Conservation (phyloP, 139 green algal genomes). For the Coelastrella sp. region DNA sequence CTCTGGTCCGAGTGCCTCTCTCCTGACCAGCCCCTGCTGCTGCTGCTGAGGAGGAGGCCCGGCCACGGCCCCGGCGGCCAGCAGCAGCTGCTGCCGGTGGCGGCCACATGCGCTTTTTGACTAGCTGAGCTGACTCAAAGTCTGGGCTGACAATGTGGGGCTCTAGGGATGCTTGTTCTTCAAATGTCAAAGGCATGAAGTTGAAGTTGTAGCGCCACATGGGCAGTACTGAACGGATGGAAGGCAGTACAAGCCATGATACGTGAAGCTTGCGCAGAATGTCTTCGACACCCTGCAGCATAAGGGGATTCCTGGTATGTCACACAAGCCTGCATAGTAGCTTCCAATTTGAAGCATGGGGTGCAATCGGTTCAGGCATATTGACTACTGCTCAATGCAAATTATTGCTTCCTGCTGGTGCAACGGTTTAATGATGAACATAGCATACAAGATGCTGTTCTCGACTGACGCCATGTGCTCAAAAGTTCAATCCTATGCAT, state of each 20-base stretch:
- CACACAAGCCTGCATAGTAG: too few relatives aligned
- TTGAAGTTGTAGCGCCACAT: conserved; percentile 79
- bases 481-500: too few relatives aligned
- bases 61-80: neutral
- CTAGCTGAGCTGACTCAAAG: conserved; percentile 36
- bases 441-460: too few relatives aligned
- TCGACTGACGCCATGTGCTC: too few relatives aligned
- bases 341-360: too few relatives aligned
- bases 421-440: too few relatives aligned
- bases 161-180: conserved; percentile 55
- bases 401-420: too few relatives aligned
- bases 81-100: neutral
- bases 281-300: conserved; percentile 63
- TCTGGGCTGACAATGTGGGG: conserved; percentile 46
- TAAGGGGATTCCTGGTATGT: too few relatives aligned
- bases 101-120: conserved; percentile 51
- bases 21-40: too few relatives aligned
- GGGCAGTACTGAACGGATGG: conserved; percentile 59
- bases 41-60: neutral
- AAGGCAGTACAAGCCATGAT: conserved; percentile 70
- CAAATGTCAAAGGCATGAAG: conserved; percentile 56
- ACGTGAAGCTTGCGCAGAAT: conserved; percentile 65
- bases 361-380: too few relatives aligned
- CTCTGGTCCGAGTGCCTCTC: neutral
- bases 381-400: too few relatives aligned